Percentiles rank a stretch among this genome's conserved stretches.
phyloP scores from a whole-genome alignment of 2,329 filamentous ascomycete species.

The Aureobasidium sp. region DNA sequence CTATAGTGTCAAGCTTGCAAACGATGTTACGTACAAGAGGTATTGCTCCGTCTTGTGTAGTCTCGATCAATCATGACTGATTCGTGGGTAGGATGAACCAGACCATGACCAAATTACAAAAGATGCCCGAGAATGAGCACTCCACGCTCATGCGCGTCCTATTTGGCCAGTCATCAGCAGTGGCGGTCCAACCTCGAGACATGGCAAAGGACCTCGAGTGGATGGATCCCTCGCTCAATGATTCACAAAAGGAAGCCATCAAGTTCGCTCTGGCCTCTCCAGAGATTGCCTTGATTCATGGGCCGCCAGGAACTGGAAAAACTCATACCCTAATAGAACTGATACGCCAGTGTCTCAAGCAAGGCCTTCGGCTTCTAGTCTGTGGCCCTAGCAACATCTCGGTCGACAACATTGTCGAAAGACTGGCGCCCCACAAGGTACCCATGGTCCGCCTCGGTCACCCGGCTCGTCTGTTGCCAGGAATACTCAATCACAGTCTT shows the following conservation, averaged over 20 bases:
- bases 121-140: conserved; percentile 49
- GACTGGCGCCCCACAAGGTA: conserved; percentile 74
- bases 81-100: conserved; percentile 49
- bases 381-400: conserved; percentile 96
- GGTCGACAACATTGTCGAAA: conserved; percentile 96
- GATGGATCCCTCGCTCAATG: conserved; percentile 50
- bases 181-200: conserved; percentile 40
- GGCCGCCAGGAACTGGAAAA: conserved; percentile 92
- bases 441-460: conserved; percentile 87
- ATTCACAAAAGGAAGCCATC: conserved; percentile 57
- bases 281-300: conserved; percentile 86
- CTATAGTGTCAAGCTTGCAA: conserved; percentile 56
- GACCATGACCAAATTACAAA: conserved; percentile 54
- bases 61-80: conserved; percentile 1
- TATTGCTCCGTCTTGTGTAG: conserved; percentile 26
- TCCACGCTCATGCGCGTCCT: conserved; percentile 54
- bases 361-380: conserved; percentile 71
- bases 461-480: conserved; percentile 80
- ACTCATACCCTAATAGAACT: conserved; percentile 94
- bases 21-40: conserved; percentile 60
- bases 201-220: conserved; percentile 44
- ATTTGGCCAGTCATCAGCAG: conserved; percentile 52
- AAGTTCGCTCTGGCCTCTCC: conserved; percentile 75
- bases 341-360: conserved; percentile 79
- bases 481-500: conserved; percentile 80